Base-by-base conservation (phyloP, 768 basidiomycete genomes). In the Lactifluus subvellereus region DNA sequence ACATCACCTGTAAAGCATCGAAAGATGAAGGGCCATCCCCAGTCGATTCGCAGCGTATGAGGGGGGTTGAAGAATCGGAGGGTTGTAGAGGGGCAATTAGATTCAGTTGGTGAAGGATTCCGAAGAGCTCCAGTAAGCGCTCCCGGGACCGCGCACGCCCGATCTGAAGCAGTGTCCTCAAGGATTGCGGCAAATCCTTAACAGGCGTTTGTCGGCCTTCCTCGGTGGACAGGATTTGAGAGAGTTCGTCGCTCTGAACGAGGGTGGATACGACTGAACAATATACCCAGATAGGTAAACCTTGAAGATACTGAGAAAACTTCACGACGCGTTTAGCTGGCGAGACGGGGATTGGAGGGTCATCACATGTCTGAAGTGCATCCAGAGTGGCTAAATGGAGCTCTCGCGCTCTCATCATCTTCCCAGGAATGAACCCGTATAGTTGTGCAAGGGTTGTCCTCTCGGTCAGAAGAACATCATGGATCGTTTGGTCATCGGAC, bases 341-440 rank as follows among this genome's bases (percentile, higher is more conserved):
- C 0, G 84, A 85, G 43, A 85, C 75, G 51, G 89, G 74, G 56
- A 78, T 73, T 2, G 74, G 62, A 16, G 80, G 81, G 13, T 74
- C 58, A 30, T 72, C 62, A 1, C 62, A 60, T 10, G 69, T 70
- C 65, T 83, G 79, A 55, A 91, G 76, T 6, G 78, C 75, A 27
- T 74, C 71, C 37, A 87, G 75, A 30, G 78, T 77, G 51, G 78
- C 77, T 30, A 87, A 73, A 69, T 93, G 89, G 1, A 91, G 74
- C 62, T 83, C 78, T 32, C 84, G 82, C 18, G 84, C 82, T 49
- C 93, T 81, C 1, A 84, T 75, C 35, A 80, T 79, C 68, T 84
- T 85, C 14, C 87, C 91, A 14, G 83, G 76, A 49, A 88, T 80
- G 72, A 82, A 91, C 14, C 91, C 93, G 70, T 89, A 89, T 33